Conservation (phyloP, 2,329 filamentous ascomycete genomes). For the Nannizziopsis barbatae region DNA sequence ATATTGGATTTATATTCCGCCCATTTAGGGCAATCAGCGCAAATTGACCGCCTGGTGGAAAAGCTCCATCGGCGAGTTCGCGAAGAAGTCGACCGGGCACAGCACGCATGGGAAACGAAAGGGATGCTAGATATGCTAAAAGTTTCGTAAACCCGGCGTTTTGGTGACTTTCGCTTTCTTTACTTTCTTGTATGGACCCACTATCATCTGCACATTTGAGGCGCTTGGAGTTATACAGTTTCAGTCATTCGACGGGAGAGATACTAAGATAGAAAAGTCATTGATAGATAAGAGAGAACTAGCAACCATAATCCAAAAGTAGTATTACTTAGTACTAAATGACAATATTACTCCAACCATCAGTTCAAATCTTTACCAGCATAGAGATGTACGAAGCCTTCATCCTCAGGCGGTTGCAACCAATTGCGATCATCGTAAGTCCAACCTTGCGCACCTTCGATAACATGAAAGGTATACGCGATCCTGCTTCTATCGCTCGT, state of each 20-base stretch:
- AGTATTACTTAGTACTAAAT: no score
- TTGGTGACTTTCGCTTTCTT: background rate
- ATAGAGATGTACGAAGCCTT: constrained; percentile 64
- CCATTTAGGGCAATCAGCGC: constrained; percentile 60
- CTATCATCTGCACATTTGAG: background rate
- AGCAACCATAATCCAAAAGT: no score
- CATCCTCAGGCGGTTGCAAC: constrained; percentile 69
- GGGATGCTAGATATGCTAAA: constrained; percentile 78
- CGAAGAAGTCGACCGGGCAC: constrained; percentile 68
- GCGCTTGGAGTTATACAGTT: constrained; percentile 4
- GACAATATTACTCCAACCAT: background rate
- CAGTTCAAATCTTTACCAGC: constrained; percentile 8
- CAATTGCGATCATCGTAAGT: constrained; percentile 81
- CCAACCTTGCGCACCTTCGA: constrained; percentile 60
- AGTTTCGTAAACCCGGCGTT: background rate
- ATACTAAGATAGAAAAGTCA: no score
- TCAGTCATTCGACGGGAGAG: background rate
- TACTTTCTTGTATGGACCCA: background rate
- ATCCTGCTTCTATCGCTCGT: constrained; percentile 73
- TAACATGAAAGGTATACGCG: constrained; percentile 96
- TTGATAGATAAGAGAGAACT: no score
- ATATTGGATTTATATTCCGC: constrained; percentile 80
- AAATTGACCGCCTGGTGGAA: constrained; percentile 60
- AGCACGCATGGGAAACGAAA: constrained; percentile 66
- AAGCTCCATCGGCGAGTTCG: constrained; percentile 59